Evolutionary conservation across 202 grass and related monocot species (phyloP), one percentile per base, ranked within the genome.

Genomic region (Cymbopogon flexuosus): DNA sequence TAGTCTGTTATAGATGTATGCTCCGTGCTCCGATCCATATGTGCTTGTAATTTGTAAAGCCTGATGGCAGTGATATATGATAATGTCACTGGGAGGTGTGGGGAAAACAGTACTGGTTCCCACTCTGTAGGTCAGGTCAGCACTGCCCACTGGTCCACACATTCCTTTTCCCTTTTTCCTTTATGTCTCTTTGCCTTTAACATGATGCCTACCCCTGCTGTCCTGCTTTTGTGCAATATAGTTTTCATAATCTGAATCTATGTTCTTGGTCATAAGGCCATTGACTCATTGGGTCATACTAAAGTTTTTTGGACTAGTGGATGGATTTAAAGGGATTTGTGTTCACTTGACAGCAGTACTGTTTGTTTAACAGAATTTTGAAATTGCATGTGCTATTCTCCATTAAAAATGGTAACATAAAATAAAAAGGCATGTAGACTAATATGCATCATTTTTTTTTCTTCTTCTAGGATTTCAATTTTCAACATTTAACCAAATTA

Each of bases 111-210:
- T 75, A 72, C 42, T 83, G 70, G 56, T 30, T 57, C 18, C 40
- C 33, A 29, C 68, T 34, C 18, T 79, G 7, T 68, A 79, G 84
- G 78, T 62, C 75, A 86, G 34, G 78, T 69, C 70, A 86, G 34
- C 65, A 70, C 79, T 43, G 18, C 9, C 34, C 22, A 69, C 47
- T 69, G 85, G 78, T 56, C 84, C 80, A 86, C 79, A 84, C 76
- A 79, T 78, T 65, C 43, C 81, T 80, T 87, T 91, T 56, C 16
- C 52, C 45, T 79, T 82, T 90, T 87, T 59, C 70, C 68, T 86
- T 81, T 77, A 78, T 84, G 76, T 88, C 79, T 67, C 71, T 84
- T 88, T 83, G 64, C 76, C 24, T 68, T 86, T 86, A 88, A 16
- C 47, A 85, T 92, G 79, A 87, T 92, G 82, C 79, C 12, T 78